Percentiles rank a stretch among this genome's conserved stretches.
Conservation (phyloP, 1,284 basidiomycete genomes). For the Macrocystidia cucumis region DNA sequence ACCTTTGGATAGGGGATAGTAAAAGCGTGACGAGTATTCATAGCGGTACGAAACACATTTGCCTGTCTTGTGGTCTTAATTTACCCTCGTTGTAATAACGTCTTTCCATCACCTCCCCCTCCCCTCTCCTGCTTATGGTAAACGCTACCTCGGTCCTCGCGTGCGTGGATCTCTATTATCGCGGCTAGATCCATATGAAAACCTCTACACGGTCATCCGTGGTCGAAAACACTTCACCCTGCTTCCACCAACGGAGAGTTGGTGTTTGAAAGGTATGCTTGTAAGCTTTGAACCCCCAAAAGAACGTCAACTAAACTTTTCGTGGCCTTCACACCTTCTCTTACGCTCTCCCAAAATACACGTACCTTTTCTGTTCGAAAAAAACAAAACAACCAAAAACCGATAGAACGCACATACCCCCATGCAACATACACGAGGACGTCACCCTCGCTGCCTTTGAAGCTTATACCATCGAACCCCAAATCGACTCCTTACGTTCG, state of each 20-base stretch:
- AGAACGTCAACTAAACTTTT: slow-evolving; percentile 1
- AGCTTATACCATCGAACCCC: slow-evolving; percentile 30
- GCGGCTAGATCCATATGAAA: slow-evolving; percentile 80
- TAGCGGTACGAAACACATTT: too few relatives aligned
- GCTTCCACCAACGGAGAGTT: slow-evolving; percentile 82
- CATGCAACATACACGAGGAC: slow-evolving; percentile 58
- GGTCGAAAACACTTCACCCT: slow-evolving; percentile 83
- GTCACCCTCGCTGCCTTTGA: too few relatives aligned
- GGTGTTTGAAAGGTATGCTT: slow-evolving; percentile 65
- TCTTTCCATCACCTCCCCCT: slow-evolving; percentile 1
- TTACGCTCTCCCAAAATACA: too few relatives aligned
- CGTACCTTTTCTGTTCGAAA: too few relatives aligned
- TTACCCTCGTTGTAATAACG: not conserved
- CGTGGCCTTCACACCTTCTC: too few relatives aligned
- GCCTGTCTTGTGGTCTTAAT: too few relatives aligned
- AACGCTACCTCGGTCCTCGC: too few relatives aligned
- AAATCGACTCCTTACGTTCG: slow-evolving; percentile 48
- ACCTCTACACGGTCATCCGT: slow-evolving; percentile 81
- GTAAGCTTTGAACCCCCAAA: not conserved
- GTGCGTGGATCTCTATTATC: too few relatives aligned
- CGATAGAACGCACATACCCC: slow-evolving; percentile 56
- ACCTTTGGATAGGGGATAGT: slow-evolving; percentile 83
- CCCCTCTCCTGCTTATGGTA: too few relatives aligned
- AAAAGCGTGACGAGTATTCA: slow-evolving; percentile 80
- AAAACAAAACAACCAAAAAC: slow-evolving; percentile 8